phyloP scores from a whole-genome alignment of 2,329 filamentous ascomycete species.

The Epichloe uncinata region DNA sequence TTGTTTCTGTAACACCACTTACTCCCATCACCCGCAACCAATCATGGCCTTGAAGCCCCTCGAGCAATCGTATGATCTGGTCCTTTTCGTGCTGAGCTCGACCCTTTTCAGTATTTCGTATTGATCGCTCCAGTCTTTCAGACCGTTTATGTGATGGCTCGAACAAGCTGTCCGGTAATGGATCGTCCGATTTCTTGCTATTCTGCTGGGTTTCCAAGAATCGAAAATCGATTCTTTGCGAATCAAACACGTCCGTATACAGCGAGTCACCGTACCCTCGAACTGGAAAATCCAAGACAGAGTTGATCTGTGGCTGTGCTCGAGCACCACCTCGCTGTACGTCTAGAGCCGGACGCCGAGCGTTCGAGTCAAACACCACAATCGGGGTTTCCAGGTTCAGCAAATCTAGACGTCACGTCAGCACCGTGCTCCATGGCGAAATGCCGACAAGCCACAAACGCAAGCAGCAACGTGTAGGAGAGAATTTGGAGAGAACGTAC shows the following conservation, averaged over 20 bases:
- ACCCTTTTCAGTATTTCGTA: constrained; percentile 50
- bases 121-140: constrained; percentile 46
- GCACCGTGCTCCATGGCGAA: neutral
- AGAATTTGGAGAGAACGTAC: constrained; percentile 34
- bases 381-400: constrained; percentile 62
- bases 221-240: constrained; percentile 42
- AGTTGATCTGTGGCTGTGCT: neutral
- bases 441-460: neutral
- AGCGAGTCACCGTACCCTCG: constrained; percentile 42
- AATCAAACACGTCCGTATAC: constrained; percentile 42
- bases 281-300: constrained; percentile 19
- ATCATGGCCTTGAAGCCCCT: constrained; percentile 78
- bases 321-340: neutral
- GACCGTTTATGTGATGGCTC: constrained; percentile 43
- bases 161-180: constrained; percentile 42
- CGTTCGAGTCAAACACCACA: constrained; percentile 47
- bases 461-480: neutral
- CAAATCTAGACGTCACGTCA: constrained; percentile 41
- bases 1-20: constrained; percentile 68
- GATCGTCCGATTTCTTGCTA: constrained; percentile 34
- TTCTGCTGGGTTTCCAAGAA: constrained; percentile 35
- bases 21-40: constrained; percentile 91
- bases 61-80: constrained; percentile 53
- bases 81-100: constrained; percentile 54
- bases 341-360: constrained; percentile 15